Evolutionary conservation across 2,329 filamentous ascomycete species (phyloP).

Genomic region (Bipolaris sorokiniana): DNA sequence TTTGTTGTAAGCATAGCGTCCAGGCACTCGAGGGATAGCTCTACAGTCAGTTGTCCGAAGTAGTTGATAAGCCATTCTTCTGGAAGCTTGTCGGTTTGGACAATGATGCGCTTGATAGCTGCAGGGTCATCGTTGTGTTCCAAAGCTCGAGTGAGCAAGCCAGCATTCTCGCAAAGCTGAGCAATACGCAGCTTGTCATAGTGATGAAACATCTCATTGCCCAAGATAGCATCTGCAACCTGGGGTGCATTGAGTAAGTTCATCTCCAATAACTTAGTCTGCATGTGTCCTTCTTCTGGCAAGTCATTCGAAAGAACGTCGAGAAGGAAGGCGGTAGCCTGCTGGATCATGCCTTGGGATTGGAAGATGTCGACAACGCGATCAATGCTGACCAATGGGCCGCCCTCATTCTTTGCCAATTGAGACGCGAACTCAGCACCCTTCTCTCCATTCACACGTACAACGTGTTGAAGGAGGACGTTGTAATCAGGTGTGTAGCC

Average conservation of each 20-base stretch:
- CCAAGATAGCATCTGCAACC: slow-evolving; percentile 95
- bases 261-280: slow-evolving; percentile 97
- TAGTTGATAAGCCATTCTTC: slow-evolving; percentile 90
- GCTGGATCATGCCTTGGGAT: slow-evolving; percentile 96
- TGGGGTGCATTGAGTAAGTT: slow-evolving; percentile 96
- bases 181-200: slow-evolving; percentile 93
- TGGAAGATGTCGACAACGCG: slow-evolving; percentile 98
- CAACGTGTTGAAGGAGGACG: slow-evolving; percentile 80
- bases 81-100: slow-evolving; percentile 86
- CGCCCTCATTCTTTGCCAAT: slow-evolving; percentile 86
- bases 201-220: slow-evolving; percentile 98
- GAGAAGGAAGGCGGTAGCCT: slow-evolving; percentile 95
- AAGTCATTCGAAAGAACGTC: slow-evolving; percentile 95
- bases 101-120: slow-evolving; percentile 85
- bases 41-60: slow-evolving; percentile 93
- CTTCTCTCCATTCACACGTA: slow-evolving; percentile 89
- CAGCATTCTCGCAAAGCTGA: slow-evolving; percentile 89
- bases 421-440: slow-evolving; percentile 93
- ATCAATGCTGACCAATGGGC: slow-evolving; percentile 87
- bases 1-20: slow-evolving; percentile 97
- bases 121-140: slow-evolving; percentile 94
- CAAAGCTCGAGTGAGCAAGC: slow-evolving; percentile 72
- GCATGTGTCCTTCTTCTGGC: slow-evolving; percentile 89
- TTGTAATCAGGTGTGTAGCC: slow-evolving; percentile 97
- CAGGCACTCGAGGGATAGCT: slow-evolving; percentile 91